These are phyloP conservation scores for thale cress (Arabidopsis thaliana) DNA, from an alignment of 345 rosid genomes.

Conservation along the genomic window DNA sequence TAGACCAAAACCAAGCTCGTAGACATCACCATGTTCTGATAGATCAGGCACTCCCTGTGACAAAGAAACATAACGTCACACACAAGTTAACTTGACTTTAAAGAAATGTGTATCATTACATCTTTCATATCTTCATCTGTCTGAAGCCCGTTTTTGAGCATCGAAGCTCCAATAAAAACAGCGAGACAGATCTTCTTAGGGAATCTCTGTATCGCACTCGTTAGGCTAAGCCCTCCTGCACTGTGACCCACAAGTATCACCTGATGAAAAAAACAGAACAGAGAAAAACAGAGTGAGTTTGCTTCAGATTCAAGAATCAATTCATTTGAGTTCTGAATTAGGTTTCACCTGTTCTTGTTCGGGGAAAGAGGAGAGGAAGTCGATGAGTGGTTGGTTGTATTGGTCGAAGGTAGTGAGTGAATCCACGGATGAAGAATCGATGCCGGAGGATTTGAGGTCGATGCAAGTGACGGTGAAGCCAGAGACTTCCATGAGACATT, in stretches of 20 bases:
- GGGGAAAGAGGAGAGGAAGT: constrained; percentile 64
- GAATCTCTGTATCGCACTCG: constrained; percentile 63
- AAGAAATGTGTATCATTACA: constrained; percentile 41
- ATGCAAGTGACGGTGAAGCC: constrained; percentile 80
- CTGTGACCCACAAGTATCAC: constrained; percentile 92
- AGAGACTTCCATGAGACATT: constrained; percentile 74
- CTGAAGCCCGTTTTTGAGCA: constrained; percentile 66
- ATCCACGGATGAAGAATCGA: constrained; percentile 57
- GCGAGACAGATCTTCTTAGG: constrained; percentile 66
- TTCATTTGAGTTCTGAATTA: not conserved
- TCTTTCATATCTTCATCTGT: constrained; percentile 68
- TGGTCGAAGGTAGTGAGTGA: constrained; percentile 65
- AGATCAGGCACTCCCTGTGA: constrained; percentile 83
- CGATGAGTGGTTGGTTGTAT: constrained; percentile 74
- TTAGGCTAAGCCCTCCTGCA: constrained; percentile 87
- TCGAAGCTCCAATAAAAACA: constrained; percentile 77
- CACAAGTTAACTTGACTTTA: constrained; percentile 31
- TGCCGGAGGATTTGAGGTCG: constrained; percentile 74
- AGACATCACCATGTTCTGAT: constrained; percentile 71
- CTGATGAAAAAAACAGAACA: constrained; percentile 50
- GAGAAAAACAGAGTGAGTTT: constrained; percentile 23
- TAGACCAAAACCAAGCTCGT: constrained; percentile 67
- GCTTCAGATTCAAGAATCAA: constrained; percentile 30
- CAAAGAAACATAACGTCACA: constrained; percentile 33
- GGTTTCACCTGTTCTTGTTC: constrained; percentile 61